Evolutionary conservation across 306 rosid species (phyloP).

Genomic region (Gleditsia sinensis): DNA sequence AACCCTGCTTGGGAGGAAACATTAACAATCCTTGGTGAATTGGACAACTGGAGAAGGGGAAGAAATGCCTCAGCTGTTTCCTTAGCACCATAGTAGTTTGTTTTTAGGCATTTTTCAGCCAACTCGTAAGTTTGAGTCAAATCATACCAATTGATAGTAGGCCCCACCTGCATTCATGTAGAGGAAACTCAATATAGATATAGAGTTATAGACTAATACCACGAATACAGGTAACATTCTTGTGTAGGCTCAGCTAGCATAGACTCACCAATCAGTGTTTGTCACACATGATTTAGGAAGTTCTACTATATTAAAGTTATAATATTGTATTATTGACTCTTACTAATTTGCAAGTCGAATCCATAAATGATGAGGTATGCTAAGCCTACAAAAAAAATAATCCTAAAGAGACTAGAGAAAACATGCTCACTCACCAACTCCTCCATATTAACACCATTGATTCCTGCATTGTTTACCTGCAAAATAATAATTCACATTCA

Average conservation of each 20-base stretch:
- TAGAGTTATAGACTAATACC: not conserved
- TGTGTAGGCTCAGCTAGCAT: too few relatives aligned
- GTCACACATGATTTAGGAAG: too few relatives aligned
- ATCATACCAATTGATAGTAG: not conserved
- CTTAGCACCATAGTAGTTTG: slow-evolving; percentile 44
- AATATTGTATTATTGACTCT: too few relatives aligned
- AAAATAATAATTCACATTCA: not conserved
- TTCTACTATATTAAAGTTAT: too few relatives aligned
- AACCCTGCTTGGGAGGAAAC: slow-evolving; percentile 40
- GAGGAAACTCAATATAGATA: not conserved
- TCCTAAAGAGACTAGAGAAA: not conserved
- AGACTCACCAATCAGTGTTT: too few relatives aligned
- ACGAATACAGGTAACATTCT: too few relatives aligned
- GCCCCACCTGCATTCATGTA: not conserved
- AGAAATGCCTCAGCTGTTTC: slow-evolving; percentile 41
- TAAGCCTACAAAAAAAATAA: too few relatives aligned
- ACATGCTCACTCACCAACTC: not conserved
- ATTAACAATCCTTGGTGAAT: slow-evolving; percentile 44
- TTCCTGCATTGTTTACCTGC: slow-evolving; percentile 30
- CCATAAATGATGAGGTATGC: too few relatives aligned
- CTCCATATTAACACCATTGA: not conserved
- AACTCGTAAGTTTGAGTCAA: slow-evolving; percentile 30
- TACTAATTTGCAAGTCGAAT: too few relatives aligned
- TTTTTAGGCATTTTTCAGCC: slow-evolving; percentile 35
- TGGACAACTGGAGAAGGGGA: slow-evolving; percentile 44